Evolutionary conservation across 768 basidiomycete genomes (phyloP), one percentile per base, ranked within the genome.

Genomic region (Boletales sp.): DNA sequence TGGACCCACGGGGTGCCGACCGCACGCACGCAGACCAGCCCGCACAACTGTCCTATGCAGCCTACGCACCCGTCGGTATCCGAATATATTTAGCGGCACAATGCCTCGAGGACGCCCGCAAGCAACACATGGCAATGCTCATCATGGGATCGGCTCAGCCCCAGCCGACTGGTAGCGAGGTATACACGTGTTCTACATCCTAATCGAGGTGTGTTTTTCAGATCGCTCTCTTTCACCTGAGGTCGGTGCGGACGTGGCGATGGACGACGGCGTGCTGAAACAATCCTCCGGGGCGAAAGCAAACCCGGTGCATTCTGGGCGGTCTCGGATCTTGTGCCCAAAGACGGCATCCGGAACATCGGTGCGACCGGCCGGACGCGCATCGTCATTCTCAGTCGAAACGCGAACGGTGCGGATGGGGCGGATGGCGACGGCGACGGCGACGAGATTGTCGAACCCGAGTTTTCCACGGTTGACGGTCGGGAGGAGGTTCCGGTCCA

Each of bases 71-170:
- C 62, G 66, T 74, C 17, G 92, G 83, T 60, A 92, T 90, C 52
- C 86, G 90, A 62, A 90, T 93, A 19, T 93, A 90, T 74, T 93
- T 86, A 65, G 79, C 86, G 10, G 80, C 90, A 1, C 88, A 88
- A 61, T 90, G 93, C 66, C 74, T 90, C 41, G 93, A 92, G 58
- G 90, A 90, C 8, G 75, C 83, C 3, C 76, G 90, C 43, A 90
- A 84, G 65, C 66, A 65, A 34, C 90, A 92, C 63, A 61, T 67
- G 7, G 71, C 73, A 13, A 84, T 76, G 55, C 71, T 79, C 35
- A 58, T 89, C 31, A 54, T 61, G 12, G 55, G 53, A 13, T 29
- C 56, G 9, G 40, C 60, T 43, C 24, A n/a, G 37, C 2, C 47
- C 53, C 19, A 55, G 36, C 24, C 31, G 9, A 24, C 18, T 1